Base-by-base conservation (phyloP, 2,329 filamentous ascomycete species). In the Fusarium dlaminii region DNA sequence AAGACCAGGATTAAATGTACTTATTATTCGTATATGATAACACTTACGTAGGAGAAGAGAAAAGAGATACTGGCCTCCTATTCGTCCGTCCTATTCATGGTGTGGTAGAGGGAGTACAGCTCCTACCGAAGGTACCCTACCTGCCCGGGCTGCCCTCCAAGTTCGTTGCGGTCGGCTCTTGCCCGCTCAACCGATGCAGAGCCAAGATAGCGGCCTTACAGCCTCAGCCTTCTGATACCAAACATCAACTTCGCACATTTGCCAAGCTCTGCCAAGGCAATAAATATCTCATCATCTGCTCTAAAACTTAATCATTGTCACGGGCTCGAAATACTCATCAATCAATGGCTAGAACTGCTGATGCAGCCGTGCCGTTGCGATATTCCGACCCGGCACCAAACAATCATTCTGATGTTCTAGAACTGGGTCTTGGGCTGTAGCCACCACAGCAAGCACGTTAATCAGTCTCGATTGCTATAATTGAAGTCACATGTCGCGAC, bases 181-280 rank as follows among this genome's bases (percentile, higher is more conserved):
- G 29, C n/a, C 48, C 48, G 9, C 45, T 42, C 48, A 51, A 27
- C 46, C 11, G 14, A 29, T 40, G 30, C 29, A 34, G 40, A 62
- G 11, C 24, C n/a, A 40, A 17, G 14, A 39, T 36, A 27, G 29
- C 24, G 24, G 36, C 57, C 9, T 36, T 20, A 6, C 17, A 27
- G 15, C 27, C 36, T 66, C 46, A 54, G 20, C 24, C 66, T 37
- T 27, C 9, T 39, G 49, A 11, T 29, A 40, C 32, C 36, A 56
- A 29, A 45, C 56, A 62, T n/a, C 17, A 24, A 64, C 29, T 13
- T 30, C 10, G 27, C 43, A 27, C 22, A 4, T 1, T 55, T 30
- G 71, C 65, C 66, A 63, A 72, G 49, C 40, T 49, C 40, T 24
- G 60, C 75, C 71, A 77, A 77, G 73, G 12, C n/a, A 13, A 17